Evolutionary conservation across 2,329 filamentous ascomycete genomes (phyloP), one percentile per base, ranked within the genome.

Genomic region (Rhinocladiella similis): DNA sequence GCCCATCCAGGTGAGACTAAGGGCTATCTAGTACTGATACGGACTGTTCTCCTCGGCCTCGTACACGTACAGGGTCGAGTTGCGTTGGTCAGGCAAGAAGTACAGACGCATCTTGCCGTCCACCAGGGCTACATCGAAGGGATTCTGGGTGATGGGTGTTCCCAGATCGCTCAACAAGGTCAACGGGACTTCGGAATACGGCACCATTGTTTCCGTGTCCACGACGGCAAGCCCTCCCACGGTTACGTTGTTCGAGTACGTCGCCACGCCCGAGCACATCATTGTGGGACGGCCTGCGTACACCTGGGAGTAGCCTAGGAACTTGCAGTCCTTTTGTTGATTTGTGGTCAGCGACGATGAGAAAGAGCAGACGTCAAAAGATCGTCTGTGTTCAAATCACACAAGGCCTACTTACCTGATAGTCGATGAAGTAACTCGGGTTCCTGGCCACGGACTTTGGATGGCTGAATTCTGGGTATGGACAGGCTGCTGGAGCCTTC

Each of bases 171-270:
- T 77, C 48, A 69, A 65, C 61, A 79, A 66, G 5, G 72, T 69
- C 14, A 80, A 68, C 1, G 78, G 78, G 1, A 80, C 68, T 60
- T 81, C 77, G 16, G 70, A 72, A 27, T 80, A 59, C 0, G 78
- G 74, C 7, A 68, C 46, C 76, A 81, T 78, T 0, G 71, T 75
- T 47, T 71, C 65, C 14, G 73, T 66, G 50, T 80, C 76, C 3
- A 81, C 57, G 38, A 81, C 63, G 0, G 78, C 77, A 18, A 80
- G 59, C n/a, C 77, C 78, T 2, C 77, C 77, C 1, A 81, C 64
- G 45, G 66, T 64, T 48, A 64, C 64, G 14, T 58, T 57, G 10
- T 18, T 42, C 35, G 59, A 59, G 12, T 77, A 55, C 3, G 68
- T 72, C 3, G 75, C 72, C 6, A 80, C 73, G 1, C 78, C 78